These are phyloP conservation scores for Leptomonas seymouri DNA, from an alignment of 208 protist genomes.

Conservation along the genomic window DNA sequence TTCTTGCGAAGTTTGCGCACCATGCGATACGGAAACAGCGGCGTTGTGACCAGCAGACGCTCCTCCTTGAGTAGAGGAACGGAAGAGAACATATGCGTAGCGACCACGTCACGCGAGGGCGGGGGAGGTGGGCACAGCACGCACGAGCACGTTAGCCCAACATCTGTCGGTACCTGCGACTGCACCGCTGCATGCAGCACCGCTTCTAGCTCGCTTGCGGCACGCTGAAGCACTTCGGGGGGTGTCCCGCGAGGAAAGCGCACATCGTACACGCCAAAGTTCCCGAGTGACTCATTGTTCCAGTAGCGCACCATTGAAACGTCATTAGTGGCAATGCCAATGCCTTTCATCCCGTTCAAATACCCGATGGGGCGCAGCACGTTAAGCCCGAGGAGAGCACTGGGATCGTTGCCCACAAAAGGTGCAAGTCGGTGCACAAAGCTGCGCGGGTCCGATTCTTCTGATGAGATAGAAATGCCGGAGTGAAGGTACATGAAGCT, in stretches of 20 bases:
- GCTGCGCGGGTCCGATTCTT: constrained; percentile 74
- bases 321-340: constrained; percentile 82
- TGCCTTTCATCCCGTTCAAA: constrained; percentile 75
- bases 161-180: constrained; percentile 36
- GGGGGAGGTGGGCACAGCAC: constrained; percentile 20
- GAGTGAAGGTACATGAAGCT: constrained; percentile 63
- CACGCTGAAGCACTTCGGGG: constrained; percentile 44
- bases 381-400: constrained; percentile 67
- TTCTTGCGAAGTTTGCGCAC: constrained; percentile 52
- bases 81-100: constrained; percentile 14
- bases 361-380: constrained; percentile 81
- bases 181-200: constrained; percentile 41
- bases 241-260: constrained; percentile 76
- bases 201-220: constrained; percentile 33
- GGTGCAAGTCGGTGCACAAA: constrained; percentile 84
- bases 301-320: constrained; percentile 87
- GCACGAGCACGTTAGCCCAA: constrained; percentile 65
- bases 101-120: constrained; percentile 18
- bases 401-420: constrained; percentile 35
- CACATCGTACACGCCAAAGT: constrained; percentile 85
- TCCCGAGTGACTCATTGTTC: constrained; percentile 90
- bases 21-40: constrained; percentile 75
- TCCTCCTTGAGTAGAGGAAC: constrained; percentile 35
- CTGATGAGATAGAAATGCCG: constrained; percentile 74
- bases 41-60: constrained; percentile 66